Percentiles rank a stretch among this genome's conserved stretches.
These are phyloP conservation scores for Puccinia novopanici DNA, from an alignment of 1,284 basidiomycete genomes.

Conservation along the genomic window DNA sequence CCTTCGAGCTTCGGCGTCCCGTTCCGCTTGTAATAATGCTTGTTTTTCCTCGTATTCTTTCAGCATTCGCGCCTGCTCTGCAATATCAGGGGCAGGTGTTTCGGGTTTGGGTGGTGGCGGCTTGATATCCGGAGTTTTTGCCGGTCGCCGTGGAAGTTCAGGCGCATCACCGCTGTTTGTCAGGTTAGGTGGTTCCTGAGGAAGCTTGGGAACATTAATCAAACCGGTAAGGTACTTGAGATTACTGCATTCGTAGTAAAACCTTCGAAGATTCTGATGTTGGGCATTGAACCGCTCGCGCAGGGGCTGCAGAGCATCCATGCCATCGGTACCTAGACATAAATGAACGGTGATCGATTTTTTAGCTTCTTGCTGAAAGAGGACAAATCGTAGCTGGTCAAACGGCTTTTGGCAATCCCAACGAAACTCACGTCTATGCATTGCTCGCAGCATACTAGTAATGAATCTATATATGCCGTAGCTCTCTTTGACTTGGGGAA, in stretches of 20 bases:
- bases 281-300: constrained; percentile 81
- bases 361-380: not conserved
- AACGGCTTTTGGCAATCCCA: not conserved
- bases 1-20: constrained; percentile 78
- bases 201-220: constrained; percentile 93
- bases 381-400: not conserved
- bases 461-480: constrained; percentile 97
- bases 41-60: constrained; percentile 98
- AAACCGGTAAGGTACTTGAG: constrained; percentile 91
- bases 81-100: constrained; percentile 68
- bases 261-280: constrained; percentile 85
- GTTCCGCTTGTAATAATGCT: constrained; percentile 68
- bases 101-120: constrained; percentile 52
- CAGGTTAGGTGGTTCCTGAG: constrained; percentile 94
- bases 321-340: constrained; percentile 74
- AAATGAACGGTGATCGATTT: constrained; percentile 14
- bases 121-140: constrained; percentile 63
- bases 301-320: constrained; percentile 81
- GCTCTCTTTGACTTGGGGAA: constrained; percentile 92
- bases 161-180: constrained; percentile 77
- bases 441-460: constrained; percentile 92
- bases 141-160: constrained; percentile 80
- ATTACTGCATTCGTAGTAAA: constrained; percentile 97
- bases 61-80: constrained; percentile 90
- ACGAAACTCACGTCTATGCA: constrained; percentile 75